These are phyloP conservation scores for Myrica gale DNA, from an alignment of 306 rosid genomes.

Conservation along the genomic window DNA sequence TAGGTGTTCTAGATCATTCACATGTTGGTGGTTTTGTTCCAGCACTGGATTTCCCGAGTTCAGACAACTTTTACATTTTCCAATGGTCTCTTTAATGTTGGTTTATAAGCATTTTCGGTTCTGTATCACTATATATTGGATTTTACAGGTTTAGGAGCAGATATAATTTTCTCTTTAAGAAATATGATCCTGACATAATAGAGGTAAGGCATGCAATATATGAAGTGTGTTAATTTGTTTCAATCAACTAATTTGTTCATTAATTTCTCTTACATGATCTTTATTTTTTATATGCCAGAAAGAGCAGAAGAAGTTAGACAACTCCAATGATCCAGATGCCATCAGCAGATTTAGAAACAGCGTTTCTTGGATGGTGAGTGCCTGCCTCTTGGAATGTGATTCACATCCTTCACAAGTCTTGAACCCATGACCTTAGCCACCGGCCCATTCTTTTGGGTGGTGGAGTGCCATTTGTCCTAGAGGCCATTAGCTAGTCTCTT, in stretches of 20 bases:
- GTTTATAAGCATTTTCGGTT: neutral
- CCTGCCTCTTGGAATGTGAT: neutral
- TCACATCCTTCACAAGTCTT: neutral
- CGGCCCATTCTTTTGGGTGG: neutral
- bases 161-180: slow-evolving; percentile 55
- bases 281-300: neutral
- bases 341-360: neutral
- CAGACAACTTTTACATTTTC: neutral
- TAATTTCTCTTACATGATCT: neutral
- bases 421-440: neutral
- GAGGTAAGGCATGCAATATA: neutral
- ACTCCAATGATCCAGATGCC: slow-evolving; percentile 3
- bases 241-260: neutral
- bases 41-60: neutral
- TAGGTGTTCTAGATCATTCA: neutral
- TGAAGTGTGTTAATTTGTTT: neutral
- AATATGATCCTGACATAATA: slow-evolving; percentile 23
- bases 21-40: neutral
- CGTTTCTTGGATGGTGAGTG: neutral
- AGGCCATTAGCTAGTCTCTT: neutral
- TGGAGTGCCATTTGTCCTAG: neutral
- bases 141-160: slow-evolving; percentile 73
- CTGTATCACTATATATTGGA: neutral
- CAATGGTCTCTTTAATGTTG: slow-evolving; percentile 7
- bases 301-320: neutral